Percentiles rank a stretch among this genome's conserved stretches.
Conservation (phyloP, 1,284 basidiomycete species). For the Amylostereum chailletii region DNA sequence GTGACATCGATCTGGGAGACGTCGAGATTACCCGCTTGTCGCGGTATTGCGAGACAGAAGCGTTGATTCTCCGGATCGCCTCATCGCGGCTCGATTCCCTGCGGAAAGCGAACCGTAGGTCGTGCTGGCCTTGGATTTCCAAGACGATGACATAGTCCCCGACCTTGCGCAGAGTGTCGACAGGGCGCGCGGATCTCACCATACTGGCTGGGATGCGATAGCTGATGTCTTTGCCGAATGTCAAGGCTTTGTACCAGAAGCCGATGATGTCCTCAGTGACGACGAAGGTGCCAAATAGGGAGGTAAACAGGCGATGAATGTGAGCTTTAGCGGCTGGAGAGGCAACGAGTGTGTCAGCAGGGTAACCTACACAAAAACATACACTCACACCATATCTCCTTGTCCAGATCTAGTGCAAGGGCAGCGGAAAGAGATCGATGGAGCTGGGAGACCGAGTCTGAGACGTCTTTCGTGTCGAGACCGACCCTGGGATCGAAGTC, state of each 20-base stretch:
- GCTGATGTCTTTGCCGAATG: constrained; percentile 27
- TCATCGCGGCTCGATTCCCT: constrained; percentile 35
- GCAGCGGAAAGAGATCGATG: constrained; percentile 10
- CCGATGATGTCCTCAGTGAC: constrained; percentile 32
- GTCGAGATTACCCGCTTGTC: constrained; percentile 3
- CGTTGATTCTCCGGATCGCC: constrained; percentile 28
- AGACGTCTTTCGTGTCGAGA: not conserved
- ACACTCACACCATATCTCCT: constrained; percentile 37
- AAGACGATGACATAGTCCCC: constrained; percentile 39
- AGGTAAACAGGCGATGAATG: constrained; percentile 24
- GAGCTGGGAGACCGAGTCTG: constrained; percentile 2
- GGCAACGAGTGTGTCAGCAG: constrained; percentile 1
- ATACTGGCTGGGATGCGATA: constrained; percentile 36
- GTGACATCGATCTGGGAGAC: not conserved
- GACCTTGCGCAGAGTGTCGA: constrained; percentile 14
- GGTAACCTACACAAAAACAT: not conserved
- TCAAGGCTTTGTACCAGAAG: constrained; percentile 41
- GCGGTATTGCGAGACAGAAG: not conserved
- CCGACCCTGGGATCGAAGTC: constrained; percentile 13
- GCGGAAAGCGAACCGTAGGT: constrained; percentile 46
- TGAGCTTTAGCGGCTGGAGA: constrained; percentile 29
- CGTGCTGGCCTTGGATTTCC: constrained; percentile 38
- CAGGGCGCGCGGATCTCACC: constrained; percentile 12
- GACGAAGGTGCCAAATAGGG: constrained; percentile 35
- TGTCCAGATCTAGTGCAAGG: constrained; percentile 20